A percentile compares a stretch with the other conserved stretches of the same genome.
phyloP scores from a whole-genome alignment of 192 early-diverging fungal species.

The Coemansia sp. region DNA sequence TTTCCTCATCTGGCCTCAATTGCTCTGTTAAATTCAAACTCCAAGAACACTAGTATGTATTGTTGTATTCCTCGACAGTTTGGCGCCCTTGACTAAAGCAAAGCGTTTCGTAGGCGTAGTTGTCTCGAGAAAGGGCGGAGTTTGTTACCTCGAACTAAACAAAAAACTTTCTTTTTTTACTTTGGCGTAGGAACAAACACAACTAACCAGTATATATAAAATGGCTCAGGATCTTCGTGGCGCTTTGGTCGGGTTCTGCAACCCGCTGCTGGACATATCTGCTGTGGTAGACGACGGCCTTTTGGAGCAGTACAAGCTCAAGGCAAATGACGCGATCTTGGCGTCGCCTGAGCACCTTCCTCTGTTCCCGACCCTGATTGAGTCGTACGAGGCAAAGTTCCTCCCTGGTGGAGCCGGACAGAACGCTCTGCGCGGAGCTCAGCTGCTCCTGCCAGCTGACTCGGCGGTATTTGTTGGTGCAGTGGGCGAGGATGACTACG shows the following conservation, averaged over 20 bases:
- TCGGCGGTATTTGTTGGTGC: constrained; percentile 92
- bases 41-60: neutral
- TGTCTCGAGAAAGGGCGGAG: neutral
- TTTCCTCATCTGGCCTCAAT: neutral
- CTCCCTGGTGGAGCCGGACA: constrained; percentile 97
- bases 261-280: constrained; percentile 98
- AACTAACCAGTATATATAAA: neutral
- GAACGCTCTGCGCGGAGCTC: constrained; percentile 89
- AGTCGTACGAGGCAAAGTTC: constrained; percentile 71
- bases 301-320: constrained; percentile 83
- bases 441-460: constrained; percentile 85
- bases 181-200: constrained; percentile 1
- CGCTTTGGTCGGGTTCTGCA: constrained; percentile 89
- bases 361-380: constrained; percentile 79
- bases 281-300: constrained; percentile 71
- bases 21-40: neutral
- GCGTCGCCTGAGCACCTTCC: constrained; percentile 85
- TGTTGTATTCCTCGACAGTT: neutral
- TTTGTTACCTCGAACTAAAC: neutral
- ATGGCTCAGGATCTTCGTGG: constrained; percentile 51
- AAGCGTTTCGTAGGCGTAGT: neutral
- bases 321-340: constrained; percentile 95
- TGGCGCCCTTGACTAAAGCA: neutral
- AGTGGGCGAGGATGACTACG: constrained; percentile 85
- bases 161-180: neutral